A percentile compares a stretch with the other conserved stretches of the same genome.
These are phyloP conservation scores for Yamadazyma epiphylla DNA, from an alignment of 1,139 yeast genomes.

Conservation along the genomic window DNA sequence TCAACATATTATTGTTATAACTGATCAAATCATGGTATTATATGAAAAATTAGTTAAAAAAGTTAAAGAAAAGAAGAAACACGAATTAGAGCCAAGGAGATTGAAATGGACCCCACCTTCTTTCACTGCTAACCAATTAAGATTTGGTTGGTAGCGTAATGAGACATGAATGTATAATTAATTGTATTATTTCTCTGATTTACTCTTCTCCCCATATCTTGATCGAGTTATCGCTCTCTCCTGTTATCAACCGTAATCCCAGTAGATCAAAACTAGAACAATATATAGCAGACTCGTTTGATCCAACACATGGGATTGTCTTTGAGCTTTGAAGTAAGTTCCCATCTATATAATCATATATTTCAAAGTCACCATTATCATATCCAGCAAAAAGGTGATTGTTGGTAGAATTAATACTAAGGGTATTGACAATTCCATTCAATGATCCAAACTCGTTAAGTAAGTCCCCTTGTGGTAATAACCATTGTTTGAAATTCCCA, in stretches of 20 bases:
- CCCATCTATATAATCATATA: slow-evolving; percentile 78
- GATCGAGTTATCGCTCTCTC: slow-evolving; percentile 87
- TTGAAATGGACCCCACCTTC: slow-evolving; percentile 94
- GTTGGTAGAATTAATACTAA: slow-evolving; percentile 58
- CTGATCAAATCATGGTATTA: slow-evolving; percentile 75
- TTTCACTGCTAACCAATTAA: slow-evolving; percentile 90
- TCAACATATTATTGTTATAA: slow-evolving; percentile 88
- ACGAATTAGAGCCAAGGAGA: slow-evolving; percentile 67
- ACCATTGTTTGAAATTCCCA: slow-evolving; percentile 82
- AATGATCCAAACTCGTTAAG: slow-evolving; percentile 37
- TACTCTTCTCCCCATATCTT: slow-evolving; percentile 68
- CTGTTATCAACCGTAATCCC: slow-evolving; percentile 77
- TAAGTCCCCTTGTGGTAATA: slow-evolving; percentile 71
- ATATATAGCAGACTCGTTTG: slow-evolving; percentile 62
- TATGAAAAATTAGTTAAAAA: slow-evolving; percentile 68
- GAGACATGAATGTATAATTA: too few relatives aligned
- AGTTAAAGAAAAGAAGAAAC: slow-evolving; percentile 62
- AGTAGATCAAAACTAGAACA: slow-evolving; percentile 75
- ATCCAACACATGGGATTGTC: slow-evolving; percentile 65
- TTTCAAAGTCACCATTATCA: slow-evolving; percentile 75
- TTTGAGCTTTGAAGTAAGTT: slow-evolving; percentile 50
- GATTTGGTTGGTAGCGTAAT: slow-evolving; percentile 99
- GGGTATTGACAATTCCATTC: slow-evolving; percentile 57
- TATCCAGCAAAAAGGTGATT: slow-evolving; percentile 77
- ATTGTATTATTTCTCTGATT: not conserved